Base-by-base conservation (phyloP, 345 rosid genomes). In the Hibiscus mutabilis region DNA sequence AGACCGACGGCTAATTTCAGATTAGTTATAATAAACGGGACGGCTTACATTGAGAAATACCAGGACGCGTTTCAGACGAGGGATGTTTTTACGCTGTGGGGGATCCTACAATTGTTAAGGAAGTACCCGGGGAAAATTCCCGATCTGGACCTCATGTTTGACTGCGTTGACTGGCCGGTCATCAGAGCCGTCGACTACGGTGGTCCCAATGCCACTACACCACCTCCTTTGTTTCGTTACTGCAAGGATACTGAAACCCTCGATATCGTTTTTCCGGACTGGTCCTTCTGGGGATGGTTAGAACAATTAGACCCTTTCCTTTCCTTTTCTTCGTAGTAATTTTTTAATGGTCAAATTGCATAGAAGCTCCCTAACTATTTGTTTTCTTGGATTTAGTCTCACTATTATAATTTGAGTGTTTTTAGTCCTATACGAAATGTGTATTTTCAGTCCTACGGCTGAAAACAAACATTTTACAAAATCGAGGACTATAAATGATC, bases 281-380 rank as follows among this genome's bases (percentile, higher is more conserved):
- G 98, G 98, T 83, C 98, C 37, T 91, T 85, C 65, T 93, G 98
- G 98, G 98, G 98, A 75, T 91, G 98, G 98, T 93, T 74, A 74
- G 58, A 53, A 18, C 10, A 52, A 52, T 18, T 18, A n/a, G 4
- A 73, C 31, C 12, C 31, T 13, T 52, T 19, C 18, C 21, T 29
- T 29, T 29, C 5, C 33, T 29, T 29, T 29, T 29, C 33, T 5
- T 29, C 5, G 33, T 29, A 29, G 33, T 29, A 29, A 29, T 29
- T 29, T n/a, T 29, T 29, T 29, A 29, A 29, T 29, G 33, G 33
- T 29, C 33, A 29, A 29, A 29, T 29, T 29, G 33, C 33, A 29
- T 29, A 29, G 0, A 29, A 29, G 33, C 33, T 29, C 33, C 33
- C 4, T 29, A 29, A 29, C 5, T 29, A 29, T 29, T 4, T 5